Evolutionary conservation across 257 asterid genomes (phyloP).

Genomic region (Ocimum tenuiflorum): DNA sequence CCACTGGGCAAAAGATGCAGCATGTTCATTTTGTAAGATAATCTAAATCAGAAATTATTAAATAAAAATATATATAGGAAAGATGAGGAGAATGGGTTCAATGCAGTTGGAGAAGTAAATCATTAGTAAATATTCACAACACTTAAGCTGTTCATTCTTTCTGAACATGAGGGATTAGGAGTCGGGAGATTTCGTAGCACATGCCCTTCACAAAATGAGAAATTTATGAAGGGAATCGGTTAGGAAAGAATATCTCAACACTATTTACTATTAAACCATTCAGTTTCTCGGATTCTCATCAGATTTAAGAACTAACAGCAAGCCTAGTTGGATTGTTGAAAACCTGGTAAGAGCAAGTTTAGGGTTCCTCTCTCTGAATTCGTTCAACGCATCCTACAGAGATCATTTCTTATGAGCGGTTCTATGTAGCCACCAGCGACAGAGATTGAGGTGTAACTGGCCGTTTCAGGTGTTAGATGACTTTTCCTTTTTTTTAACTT

Average conservation of each 20-base stretch:
- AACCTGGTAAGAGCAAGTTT: not conserved
- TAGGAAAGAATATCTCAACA: not conserved
- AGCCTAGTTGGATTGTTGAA: not conserved
- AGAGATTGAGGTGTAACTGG: no score
- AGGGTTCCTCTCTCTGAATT: not conserved
- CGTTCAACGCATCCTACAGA: not conserved
- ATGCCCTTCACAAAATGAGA: not conserved
- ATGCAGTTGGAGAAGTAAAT: not conserved
- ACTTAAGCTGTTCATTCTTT: not conserved
- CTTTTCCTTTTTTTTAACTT: no score
- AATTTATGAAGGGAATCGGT: not conserved
- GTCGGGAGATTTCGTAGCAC: no score
- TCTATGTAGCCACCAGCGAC: no score
- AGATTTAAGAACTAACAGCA: not conserved
- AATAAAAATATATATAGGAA: not conserved
- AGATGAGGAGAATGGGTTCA: not conserved
- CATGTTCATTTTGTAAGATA: not conserved
- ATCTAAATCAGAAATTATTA: not conserved
- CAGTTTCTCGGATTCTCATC: not conserved
- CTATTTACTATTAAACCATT: no score
- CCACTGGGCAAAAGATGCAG: not conserved
- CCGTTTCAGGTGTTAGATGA: no score
- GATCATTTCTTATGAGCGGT: no score
- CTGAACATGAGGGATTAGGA: not conserved
- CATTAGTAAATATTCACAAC: no score